A percentile compares a stretch with the other conserved stretches of the same genome.
Evolutionary conservation across 352 stramenopile genomes (phyloP).

Genomic region (Pythium brassicae): DNA sequence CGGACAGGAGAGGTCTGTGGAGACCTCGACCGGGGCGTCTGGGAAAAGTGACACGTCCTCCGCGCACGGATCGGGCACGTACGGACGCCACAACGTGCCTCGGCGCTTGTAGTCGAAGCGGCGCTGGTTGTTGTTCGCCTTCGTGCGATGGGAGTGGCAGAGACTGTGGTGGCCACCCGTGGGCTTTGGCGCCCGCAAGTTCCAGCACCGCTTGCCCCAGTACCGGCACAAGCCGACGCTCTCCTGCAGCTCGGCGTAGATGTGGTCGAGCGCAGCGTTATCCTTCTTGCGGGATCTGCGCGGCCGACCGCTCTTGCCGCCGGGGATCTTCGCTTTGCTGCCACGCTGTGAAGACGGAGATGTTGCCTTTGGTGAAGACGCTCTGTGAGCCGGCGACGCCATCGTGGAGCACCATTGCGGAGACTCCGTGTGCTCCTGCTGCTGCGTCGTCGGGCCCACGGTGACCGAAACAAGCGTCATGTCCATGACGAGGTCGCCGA

Average conservation of each 20-base stretch:
- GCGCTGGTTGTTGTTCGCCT: conserved; percentile 24
- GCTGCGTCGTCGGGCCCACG: too few relatives aligned
- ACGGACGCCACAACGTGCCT: conserved; percentile 10
- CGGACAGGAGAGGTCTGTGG: too few relatives aligned
- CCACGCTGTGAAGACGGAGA: too few relatives aligned
- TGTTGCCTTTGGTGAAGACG: too few relatives aligned
- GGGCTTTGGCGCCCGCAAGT: conserved; percentile 18
- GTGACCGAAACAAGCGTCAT: too few relatives aligned
- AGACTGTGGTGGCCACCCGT: conserved; percentile 23
- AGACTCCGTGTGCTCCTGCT: too few relatives aligned
- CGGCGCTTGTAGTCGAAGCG: conserved; percentile 20
- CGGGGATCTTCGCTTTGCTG: background rate
- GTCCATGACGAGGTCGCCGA: too few relatives aligned
- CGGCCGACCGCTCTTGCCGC: background rate
- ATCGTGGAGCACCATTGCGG: too few relatives aligned
- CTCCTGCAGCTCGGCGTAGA: conserved; percentile 13
- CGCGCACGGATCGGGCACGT: conserved; percentile 4
- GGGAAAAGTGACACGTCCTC: conserved; percentile 12
- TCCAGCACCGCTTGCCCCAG: conserved; percentile 19
- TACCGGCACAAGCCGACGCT: conserved; percentile 15
- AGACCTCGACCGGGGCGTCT: background rate
- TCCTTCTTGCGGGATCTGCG: conserved; percentile 9
- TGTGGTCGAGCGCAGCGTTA: conserved; percentile 8
- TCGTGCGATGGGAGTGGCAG: conserved; percentile 23
- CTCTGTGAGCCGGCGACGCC: too few relatives aligned